A percentile compares a stretch with the other conserved stretches of the same genome.
Evolutionary conservation across 306 rosid species (phyloP).

Genomic region (Acacia acuminata): DNA sequence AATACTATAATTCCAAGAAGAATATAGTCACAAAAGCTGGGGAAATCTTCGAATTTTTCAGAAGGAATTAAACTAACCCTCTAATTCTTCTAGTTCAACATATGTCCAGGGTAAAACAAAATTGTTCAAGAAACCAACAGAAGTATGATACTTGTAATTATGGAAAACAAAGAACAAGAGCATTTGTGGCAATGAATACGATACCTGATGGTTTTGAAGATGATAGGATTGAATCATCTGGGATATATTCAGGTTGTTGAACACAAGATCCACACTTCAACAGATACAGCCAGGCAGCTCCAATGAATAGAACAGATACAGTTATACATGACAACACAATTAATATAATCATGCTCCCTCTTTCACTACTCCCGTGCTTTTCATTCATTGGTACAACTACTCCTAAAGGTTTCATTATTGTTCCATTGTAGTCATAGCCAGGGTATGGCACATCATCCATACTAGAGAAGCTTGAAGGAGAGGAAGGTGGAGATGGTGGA

Average conservation of each 20-base stretch:
- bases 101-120: background rate
- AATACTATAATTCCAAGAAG: background rate
- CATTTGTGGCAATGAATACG: conserved; percentile 12
- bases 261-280: conserved; percentile 45
- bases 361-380: conserved; percentile 48
- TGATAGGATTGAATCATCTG: conserved; percentile 43
- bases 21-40: conserved; percentile 11
- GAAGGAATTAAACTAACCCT: background rate
- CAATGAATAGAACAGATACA: conserved; percentile 60
- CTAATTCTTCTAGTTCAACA: background rate
- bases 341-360: conserved; percentile 53
- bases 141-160: conserved; percentile 6
- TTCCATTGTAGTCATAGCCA: conserved; percentile 55
- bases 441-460: conserved; percentile 63
- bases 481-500: conserved; percentile 94
- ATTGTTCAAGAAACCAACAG: background rate
- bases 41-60: background rate
- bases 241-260: conserved; percentile 37
- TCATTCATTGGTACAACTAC: conserved; percentile 66
- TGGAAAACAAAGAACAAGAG: conserved; percentile 1
- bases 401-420: conserved; percentile 75
- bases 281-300: conserved; percentile 67
- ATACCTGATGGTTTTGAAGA: conserved; percentile 68
- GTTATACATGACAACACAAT: conserved; percentile 69
- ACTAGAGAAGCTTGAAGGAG: conserved; percentile 50